Evolutionary conservation across 495 filamentous ascomycete species (phyloP).

Genomic region (Hyaloscypha hepaticicola): DNA sequence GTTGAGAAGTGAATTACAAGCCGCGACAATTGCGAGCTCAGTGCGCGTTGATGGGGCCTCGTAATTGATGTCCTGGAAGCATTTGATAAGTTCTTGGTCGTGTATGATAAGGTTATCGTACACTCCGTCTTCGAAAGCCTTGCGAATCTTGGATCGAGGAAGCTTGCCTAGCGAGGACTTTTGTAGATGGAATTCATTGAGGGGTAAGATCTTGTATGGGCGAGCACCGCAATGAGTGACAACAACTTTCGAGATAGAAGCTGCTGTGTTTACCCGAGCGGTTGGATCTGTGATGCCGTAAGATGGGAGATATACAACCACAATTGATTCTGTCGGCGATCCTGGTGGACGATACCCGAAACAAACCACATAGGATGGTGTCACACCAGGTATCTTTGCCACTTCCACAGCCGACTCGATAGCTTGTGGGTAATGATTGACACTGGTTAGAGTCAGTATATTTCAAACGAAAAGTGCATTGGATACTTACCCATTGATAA

Average conservation of each 20-base stretch:
- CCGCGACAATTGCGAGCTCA: conserved; percentile 7
- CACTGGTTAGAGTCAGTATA: conserved; percentile 22
- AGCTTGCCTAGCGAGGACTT: conserved; percentile 51
- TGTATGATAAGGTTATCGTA: conserved; percentile 31
- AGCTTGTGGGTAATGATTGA: conserved; percentile 45
- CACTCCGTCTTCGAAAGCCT: conserved; percentile 35
- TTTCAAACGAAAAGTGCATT: background rate
- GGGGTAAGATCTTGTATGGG: conserved; percentile 26
- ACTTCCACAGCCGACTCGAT: conserved; percentile 46
- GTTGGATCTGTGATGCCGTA: conserved; percentile 14
- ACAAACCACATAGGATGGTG: conserved; percentile 7
- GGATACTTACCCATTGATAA: conserved; percentile 22
- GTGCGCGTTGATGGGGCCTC: background rate
- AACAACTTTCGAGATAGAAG: conserved; percentile 14
- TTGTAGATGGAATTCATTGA: conserved; percentile 26
- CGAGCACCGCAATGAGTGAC: conserved; percentile 32
- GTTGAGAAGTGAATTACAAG: conserved; percentile 25
- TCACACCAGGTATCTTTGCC: conserved; percentile 33
- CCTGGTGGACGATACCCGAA: conserved; percentile 35
- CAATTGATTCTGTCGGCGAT: conserved; percentile 39
- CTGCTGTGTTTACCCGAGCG: conserved; percentile 8
- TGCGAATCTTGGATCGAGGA: conserved; percentile 42
- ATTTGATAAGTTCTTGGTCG: background rate
- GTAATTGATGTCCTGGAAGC: background rate
- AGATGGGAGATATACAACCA: conserved; percentile 38